phyloP scores from a whole-genome alignment of 768 basidiomycete genomes.

The Psilocybe cubensis region DNA sequence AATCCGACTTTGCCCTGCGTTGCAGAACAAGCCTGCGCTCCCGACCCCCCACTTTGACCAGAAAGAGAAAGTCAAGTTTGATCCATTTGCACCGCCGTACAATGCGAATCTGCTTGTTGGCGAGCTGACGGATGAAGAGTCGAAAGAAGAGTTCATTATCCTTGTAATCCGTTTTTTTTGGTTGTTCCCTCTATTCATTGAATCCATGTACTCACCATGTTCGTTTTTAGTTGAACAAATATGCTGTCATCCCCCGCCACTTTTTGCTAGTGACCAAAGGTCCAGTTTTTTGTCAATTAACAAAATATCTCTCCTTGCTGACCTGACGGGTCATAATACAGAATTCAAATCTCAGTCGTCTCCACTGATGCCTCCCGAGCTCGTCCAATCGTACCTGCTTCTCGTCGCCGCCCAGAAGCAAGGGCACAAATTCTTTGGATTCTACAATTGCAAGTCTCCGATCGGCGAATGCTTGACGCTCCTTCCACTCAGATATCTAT shows the following conservation, averaged over 20 bases:
- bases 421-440: conserved; percentile 70
- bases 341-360: conserved; percentile 80
- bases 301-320: not conserved
- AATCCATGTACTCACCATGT: not conserved
- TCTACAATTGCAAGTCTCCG: conserved; percentile 80
- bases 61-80: conserved; percentile 35
- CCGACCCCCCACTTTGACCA: conserved; percentile 46
- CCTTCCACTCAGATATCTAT: not conserved
- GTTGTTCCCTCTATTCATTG: not conserved
- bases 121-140: conserved; percentile 66
- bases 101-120: conserved; percentile 75
- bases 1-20: conserved; percentile 81
- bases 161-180: conserved; percentile 51
- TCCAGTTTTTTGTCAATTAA: conserved; percentile 28
- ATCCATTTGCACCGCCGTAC: conserved; percentile 92
- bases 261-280: conserved; percentile 90
- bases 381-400: conserved; percentile 77
- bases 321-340: conserved; percentile 26
- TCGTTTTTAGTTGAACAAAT: conserved; percentile 75
- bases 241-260: conserved; percentile 80
- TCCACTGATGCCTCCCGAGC: conserved; percentile 78
- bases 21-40: conserved; percentile 75
- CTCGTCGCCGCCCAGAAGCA: conserved; percentile 68
- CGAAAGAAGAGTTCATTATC: conserved; percentile 62
- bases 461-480: not conserved